Evolutionary conservation across 768 basidiomycete species (phyloP).

Genomic region (Cytidiella melzeri): DNA sequence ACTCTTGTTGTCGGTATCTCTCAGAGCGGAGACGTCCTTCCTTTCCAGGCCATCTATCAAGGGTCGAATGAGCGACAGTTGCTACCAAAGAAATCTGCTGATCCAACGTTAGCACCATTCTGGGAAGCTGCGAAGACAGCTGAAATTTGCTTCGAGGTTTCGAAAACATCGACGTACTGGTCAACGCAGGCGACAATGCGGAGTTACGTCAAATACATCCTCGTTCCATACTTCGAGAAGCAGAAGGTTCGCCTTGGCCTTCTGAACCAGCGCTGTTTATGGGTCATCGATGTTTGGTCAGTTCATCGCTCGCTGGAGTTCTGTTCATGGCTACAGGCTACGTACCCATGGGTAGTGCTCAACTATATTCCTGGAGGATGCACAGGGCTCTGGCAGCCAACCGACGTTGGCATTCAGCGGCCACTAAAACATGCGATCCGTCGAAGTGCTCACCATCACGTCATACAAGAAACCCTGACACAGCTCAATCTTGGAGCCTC

Average conservation of each 20-base stretch:
- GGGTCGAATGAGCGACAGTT: slow-evolving; percentile 25
- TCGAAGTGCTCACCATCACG: slow-evolving; percentile 27
- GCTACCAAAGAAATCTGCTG: too few relatives aligned
- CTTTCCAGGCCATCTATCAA: slow-evolving; percentile 32
- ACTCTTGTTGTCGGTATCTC: slow-evolving; percentile 31
- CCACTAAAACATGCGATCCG: slow-evolving; percentile 31
- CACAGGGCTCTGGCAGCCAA: slow-evolving; percentile 17
- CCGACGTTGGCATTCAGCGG: slow-evolving; percentile 26
- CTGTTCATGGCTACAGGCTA: slow-evolving; percentile 26
- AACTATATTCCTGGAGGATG: slow-evolving; percentile 19
- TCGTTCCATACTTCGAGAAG: slow-evolving; percentile 26
- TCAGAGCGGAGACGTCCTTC: slow-evolving; percentile 26
- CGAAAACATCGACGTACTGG: slow-evolving; percentile 23
- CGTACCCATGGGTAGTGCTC: slow-evolving; percentile 19
- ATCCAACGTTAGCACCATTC: slow-evolving; percentile 8
- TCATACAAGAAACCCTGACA: slow-evolving; percentile 25
- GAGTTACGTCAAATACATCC: slow-evolving; percentile 24
- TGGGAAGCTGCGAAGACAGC: not conserved
- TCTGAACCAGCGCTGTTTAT: slow-evolving; percentile 17
- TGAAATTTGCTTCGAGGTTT: slow-evolving; percentile 21
- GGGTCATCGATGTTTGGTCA: slow-evolving; percentile 27
- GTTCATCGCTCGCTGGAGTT: slow-evolving; percentile 33
- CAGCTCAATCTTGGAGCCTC: slow-evolving; percentile 20
- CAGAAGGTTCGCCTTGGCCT: slow-evolving; percentile 15
- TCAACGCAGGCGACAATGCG: slow-evolving; percentile 21